Evolutionary conservation across 257 asterid genomes (phyloP), one percentile per base, ranked within the genome.

Genomic region (Nicotiana benthamiana): DNA sequence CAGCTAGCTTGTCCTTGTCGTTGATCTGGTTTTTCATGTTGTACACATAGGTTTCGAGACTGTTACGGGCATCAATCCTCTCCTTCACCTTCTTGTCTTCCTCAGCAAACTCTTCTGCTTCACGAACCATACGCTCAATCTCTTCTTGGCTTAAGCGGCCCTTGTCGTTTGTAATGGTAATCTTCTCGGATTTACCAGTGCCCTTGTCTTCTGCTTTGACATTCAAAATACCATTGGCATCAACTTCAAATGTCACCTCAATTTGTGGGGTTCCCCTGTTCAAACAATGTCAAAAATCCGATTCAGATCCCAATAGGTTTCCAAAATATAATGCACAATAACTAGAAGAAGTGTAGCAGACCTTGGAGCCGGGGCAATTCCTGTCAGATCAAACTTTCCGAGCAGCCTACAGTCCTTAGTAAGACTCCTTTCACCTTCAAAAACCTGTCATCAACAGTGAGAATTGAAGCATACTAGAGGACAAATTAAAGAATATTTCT

Each of bases 201-300:
- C 95, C 99, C 84, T 93, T 95, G 92, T 95, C 99, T 83, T 95
- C 98, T 1, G 99, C 99, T 91, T 88, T 95, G 9, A 95, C 99
- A 22, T 92, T 93, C 61, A 95, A 86, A 48, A 95, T 95, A 46
- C 98, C 97, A 40, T 95, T 95, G 78, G 97, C 98, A 79, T 95
- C 99, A 0, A 93, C 99, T 84, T 95, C 99, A 22, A 95, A 95
- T 28, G 97, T 95, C 24, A 95, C 97, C 82, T 95, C 98, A 79
- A 95, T 95, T 54, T 95, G 98, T 30, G 99, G 98, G 61, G 98
- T 92, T 67, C 99, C 99, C 79, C 99, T 95, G 94, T 83, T 81
- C 27, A 68, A 57, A 28, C 15, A 28, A 66, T 74, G 24, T 79
- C 40, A 81, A 43, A 63, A 54, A 6, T 20, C 24, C 5, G 1